These are phyloP conservation scores for Monosporozyma unispora DNA, from an alignment of 805 yeast species.

Conservation along the genomic window DNA sequence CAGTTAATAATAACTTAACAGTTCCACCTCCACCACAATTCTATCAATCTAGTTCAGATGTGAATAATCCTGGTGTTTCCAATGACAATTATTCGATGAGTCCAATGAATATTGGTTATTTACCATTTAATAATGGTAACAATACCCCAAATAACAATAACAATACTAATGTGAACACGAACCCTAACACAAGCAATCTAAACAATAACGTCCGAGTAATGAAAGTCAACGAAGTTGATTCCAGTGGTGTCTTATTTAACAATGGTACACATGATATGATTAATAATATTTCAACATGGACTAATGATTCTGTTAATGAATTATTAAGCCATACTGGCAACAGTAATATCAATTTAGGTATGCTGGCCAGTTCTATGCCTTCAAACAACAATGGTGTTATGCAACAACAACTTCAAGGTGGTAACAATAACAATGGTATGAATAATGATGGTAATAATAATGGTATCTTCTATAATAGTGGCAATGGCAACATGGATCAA, in stretches of 20 bases:
- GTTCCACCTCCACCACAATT: neutral
- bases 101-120: neutral
- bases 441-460: neutral
- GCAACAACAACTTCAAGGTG: neutral
- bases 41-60: neutral
- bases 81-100: neutral
- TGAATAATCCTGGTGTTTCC: neutral
- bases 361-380: neutral
- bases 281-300: slow-evolving; percentile 53
- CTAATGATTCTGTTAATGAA: slow-evolving; percentile 28
- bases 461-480: neutral
- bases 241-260: slow-evolving; percentile 20
- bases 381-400: neutral
- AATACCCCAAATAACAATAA: neutral
- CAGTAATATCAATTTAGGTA: neutral
- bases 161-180: neutral
- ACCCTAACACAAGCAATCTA: neutral
- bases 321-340: slow-evolving; percentile 1
- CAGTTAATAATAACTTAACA: neutral
- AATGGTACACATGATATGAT: slow-evolving; percentile 50
- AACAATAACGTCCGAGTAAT: neutral
- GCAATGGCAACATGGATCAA: neutral
- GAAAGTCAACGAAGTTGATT: slow-evolving; percentile 1
- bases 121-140: neutral
- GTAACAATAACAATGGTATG: neutral